Conservation (phyloP, 2,329 filamentous ascomycete genomes). For the Cercospora berteroae region DNA sequence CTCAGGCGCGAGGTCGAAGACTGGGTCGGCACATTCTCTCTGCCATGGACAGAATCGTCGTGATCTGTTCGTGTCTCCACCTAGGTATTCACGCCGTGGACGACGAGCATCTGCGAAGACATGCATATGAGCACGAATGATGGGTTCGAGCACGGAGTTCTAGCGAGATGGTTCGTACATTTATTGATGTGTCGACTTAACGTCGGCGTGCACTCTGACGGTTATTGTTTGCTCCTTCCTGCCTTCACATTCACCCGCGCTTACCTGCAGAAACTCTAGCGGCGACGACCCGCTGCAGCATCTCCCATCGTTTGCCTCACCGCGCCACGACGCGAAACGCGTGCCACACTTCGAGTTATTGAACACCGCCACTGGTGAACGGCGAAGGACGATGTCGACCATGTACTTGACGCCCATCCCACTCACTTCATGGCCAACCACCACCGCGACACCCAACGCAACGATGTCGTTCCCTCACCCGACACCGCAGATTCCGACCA, state of each 20-base stretch:
- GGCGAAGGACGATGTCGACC: neutral
- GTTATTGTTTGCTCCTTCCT: neutral
- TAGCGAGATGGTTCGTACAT: conserved; percentile 15
- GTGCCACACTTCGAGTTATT: neutral
- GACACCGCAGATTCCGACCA: neutral
- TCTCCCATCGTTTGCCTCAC: neutral
- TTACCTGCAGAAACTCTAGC: neutral
- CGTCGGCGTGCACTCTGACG: too few relatives aligned
- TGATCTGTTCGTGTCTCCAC: conserved; percentile 5
- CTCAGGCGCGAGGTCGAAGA: conserved; percentile 72
- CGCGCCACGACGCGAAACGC: neutral
- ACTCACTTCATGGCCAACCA: neutral
- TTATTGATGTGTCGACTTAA: neutral
- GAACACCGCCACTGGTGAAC: neutral
- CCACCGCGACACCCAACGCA: neutral
- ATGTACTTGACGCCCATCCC: neutral
- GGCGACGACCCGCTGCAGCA: neutral
- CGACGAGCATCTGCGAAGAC: neutral
- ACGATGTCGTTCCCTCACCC: neutral
- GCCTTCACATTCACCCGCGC: conserved; percentile 12
- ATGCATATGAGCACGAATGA: neutral
- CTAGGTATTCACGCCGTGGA: neutral
- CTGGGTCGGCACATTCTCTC: conserved; percentile 71
- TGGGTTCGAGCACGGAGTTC: conserved; percentile 3
- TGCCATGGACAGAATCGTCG: conserved; percentile 57